Percentiles rank a stretch among this genome's conserved stretches.
phyloP scores from a whole-genome alignment of 345 rosid species.

The Pugionium dolabratum region DNA sequence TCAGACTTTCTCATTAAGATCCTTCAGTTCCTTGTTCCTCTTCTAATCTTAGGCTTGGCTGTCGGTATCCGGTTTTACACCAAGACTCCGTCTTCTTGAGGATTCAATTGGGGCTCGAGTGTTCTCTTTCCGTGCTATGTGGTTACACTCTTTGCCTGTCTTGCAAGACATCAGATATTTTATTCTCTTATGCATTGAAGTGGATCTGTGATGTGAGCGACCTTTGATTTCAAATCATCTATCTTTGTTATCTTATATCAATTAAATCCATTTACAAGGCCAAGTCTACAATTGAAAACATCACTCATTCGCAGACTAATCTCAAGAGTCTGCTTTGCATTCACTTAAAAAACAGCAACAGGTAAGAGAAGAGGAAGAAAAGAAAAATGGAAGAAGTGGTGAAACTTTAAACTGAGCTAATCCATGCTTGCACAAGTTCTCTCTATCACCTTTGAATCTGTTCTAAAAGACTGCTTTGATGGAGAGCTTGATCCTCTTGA shows the following conservation, averaged over 20 bases:
- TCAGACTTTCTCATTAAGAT: slow-evolving; percentile 66
- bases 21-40: slow-evolving; percentile 89
- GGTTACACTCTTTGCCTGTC: slow-evolving; percentile 19
- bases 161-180: slow-evolving; percentile 31
- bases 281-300: slow-evolving; percentile 20
- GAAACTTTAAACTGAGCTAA: slow-evolving; percentile 34
- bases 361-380: slow-evolving; percentile 22
- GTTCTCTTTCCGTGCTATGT: not conserved
- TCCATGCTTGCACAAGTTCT: slow-evolving; percentile 81
- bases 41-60: slow-evolving; percentile 90
- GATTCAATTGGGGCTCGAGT: not conserved
- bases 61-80: slow-evolving; percentile 75
- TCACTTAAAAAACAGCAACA: slow-evolving; percentile 32
- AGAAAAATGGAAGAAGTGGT: not conserved
- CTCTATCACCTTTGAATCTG: slow-evolving; percentile 76
- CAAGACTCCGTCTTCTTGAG: slow-evolving; percentile 50
- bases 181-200: slow-evolving; percentile 16
- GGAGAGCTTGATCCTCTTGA: slow-evolving; percentile 95
- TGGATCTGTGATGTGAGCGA: slow-evolving; percentile 6
- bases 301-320: slow-evolving; percentile 15
- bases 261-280: slow-evolving; percentile 53
- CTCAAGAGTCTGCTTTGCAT: slow-evolving; percentile 23
- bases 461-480: slow-evolving; percentile 77
- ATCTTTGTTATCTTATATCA: slow-evolving; percentile 43
- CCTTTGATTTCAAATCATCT: slow-evolving; percentile 14